Evolutionary conservation across 2,329 filamentous ascomycete genomes (phyloP), one percentile per base, ranked within the genome.

Genomic region (Aspergillus ibericus): DNA sequence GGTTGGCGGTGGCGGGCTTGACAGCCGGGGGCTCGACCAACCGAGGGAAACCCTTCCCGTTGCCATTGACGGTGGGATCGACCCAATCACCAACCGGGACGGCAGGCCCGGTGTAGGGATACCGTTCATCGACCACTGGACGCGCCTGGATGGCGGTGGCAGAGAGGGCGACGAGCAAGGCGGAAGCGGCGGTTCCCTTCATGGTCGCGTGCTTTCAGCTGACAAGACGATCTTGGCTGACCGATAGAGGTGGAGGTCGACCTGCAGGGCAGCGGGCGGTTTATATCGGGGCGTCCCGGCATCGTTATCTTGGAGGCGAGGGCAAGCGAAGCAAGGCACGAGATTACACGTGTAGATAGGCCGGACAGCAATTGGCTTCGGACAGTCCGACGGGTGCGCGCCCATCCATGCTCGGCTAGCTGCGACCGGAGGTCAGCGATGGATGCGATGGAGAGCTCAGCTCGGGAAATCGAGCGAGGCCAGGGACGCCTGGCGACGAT

Each of bases 21-120:
- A 83, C 81, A 3, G 81, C 81, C 9, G 81, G 81, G 38, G 78
- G 67, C 66, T 83, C 81, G 9, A 81, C 75, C 3, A 83, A 71
- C 47, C 81, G 80, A 18, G 76, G 74, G 61, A 80, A 83, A 1
- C 81, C 81, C 59, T 81, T 82, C 32, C 80, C 81, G 63, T 82
- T 82, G 63, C 81, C 81, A 63, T 82, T 81, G 70, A 81, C 64
- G 10, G 77, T 80, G 3, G 71, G 73, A 64, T 83, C 75, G 47
- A 82, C 79, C 81, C 81, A 83, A 59, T 83, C 81, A 46, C 77
- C 81, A 4, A 83, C 66, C 13, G 81, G 81, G 1, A 82, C 71
- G 0, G 71, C 73, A 2, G 81, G 81, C 1, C 81, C 81, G 0
- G 71, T 81, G 67, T 82, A 83, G 3, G 78, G 78, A 59, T 75